Conservation (phyloP, 2,329 filamentous ascomycete genomes). For the Akanthomyces dipterigenus region DNA sequence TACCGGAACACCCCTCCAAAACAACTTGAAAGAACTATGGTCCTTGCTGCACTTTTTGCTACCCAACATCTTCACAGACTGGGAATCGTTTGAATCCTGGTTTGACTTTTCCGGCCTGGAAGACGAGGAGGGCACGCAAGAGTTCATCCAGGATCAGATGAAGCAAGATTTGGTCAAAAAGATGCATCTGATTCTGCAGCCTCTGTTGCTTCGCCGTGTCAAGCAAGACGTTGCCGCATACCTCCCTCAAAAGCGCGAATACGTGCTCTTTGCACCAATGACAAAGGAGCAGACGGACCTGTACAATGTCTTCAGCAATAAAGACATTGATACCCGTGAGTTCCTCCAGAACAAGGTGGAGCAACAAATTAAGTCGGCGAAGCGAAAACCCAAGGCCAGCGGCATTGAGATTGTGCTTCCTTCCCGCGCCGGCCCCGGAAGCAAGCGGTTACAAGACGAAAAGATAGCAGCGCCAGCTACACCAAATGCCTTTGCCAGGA, state of each 20-base stretch:
- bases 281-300: slow-evolving; percentile 86
- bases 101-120: slow-evolving; percentile 94
- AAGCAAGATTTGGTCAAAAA: slow-evolving; percentile 53
- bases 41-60: slow-evolving; percentile 89
- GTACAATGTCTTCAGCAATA: slow-evolving; percentile 61
- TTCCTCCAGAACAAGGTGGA: slow-evolving; percentile 77
- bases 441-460: slow-evolving; percentile 21
- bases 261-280: slow-evolving; percentile 89
- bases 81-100: slow-evolving; percentile 90
- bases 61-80: slow-evolving; percentile 86
- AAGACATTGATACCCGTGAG: slow-evolving; percentile 54
- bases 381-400: slow-evolving; percentile 3
- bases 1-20: slow-evolving; percentile 90
- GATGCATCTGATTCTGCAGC: slow-evolving; percentile 88
- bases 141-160: slow-evolving; percentile 71
- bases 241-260: slow-evolving; percentile 94
- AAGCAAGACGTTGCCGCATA: slow-evolving; percentile 90
- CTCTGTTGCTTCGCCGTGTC: slow-evolving; percentile 77
- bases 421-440: slow-evolving; percentile 30
- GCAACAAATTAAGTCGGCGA: slow-evolving; percentile 46
- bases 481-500: slow-evolving; percentile 39
- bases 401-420: slow-evolving; percentile 24
- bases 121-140: slow-evolving; percentile 70
- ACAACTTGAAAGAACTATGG: slow-evolving; percentile 93
- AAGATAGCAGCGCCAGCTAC: slow-evolving; percentile 14